These are phyloP conservation scores for Plectosphaerella plurivora DNA, from an alignment of 2,329 filamentous ascomycete genomes.

Conservation along the genomic window DNA sequence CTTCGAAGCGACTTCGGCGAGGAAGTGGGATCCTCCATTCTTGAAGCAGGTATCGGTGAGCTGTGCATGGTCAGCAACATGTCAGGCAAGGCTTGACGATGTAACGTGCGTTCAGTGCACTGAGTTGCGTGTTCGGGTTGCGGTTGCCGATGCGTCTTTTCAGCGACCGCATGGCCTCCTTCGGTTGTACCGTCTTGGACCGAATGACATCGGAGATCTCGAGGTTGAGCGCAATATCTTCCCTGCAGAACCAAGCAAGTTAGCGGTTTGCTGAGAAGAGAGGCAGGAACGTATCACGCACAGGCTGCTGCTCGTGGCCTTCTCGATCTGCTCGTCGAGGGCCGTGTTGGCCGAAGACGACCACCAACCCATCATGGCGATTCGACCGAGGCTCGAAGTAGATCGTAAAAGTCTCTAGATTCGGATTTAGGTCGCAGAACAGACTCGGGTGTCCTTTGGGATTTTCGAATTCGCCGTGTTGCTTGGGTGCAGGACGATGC, in stretches of 20 bases:
- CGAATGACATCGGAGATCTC: constrained; percentile 97
- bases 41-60: constrained; percentile 98
- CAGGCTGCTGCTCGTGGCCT: constrained; percentile 90
- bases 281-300: constrained; percentile 38
- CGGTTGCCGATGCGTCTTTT: constrained; percentile 94
- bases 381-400: background rate
- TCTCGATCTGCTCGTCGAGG: constrained; percentile 95
- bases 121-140: constrained; percentile 95
- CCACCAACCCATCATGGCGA: constrained; percentile 86
- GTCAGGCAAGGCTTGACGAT: background rate
- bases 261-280: background rate
- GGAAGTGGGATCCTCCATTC: constrained; percentile 93
- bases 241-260: constrained; percentile 42
- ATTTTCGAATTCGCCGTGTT: too few relatives aligned
- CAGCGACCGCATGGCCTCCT: constrained; percentile 95
- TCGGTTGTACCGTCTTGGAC: constrained; percentile 94
- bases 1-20: constrained; percentile 88
- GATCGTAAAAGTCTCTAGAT: too few relatives aligned
- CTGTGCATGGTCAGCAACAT: constrained; percentile 40
- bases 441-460: too few relatives aligned
- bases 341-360: constrained; percentile 86
- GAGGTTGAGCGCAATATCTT: constrained; percentile 95
- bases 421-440: too few relatives aligned
- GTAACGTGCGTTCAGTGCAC: constrained; percentile 73
- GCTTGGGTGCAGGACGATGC: too few relatives aligned